Evolutionary conservation across 371 early-diverging fungal species (phyloP).

Genomic region (Apophysomyces sp.): DNA sequence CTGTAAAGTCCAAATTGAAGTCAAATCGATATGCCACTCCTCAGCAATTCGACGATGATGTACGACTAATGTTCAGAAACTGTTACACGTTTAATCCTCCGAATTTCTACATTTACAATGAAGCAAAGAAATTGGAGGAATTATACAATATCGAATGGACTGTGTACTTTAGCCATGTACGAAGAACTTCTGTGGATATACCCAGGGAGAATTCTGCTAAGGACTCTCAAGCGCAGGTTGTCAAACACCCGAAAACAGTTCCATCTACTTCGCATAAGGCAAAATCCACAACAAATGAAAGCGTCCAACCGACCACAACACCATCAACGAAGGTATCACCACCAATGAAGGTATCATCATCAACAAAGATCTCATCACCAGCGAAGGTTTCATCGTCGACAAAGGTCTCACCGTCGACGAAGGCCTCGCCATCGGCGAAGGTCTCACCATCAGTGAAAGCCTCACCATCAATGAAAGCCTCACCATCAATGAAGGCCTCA

Average conservation of each 20-base stretch:
- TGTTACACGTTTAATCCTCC: conserved; percentile 75
- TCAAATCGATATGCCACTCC: conserved; percentile 39
- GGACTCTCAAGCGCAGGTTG: neutral
- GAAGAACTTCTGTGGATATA: conserved; percentile 6
- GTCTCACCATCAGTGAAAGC: neutral
- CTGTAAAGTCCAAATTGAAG: conserved; percentile 75
- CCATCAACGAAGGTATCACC: neutral
- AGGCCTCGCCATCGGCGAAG: neutral
- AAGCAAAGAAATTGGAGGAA: conserved; percentile 57
- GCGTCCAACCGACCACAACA: too few species aligned
- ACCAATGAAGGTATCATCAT: neutral
- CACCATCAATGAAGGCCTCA: neutral
- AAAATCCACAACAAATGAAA: neutral
- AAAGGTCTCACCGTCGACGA: too few species aligned
- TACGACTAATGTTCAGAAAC: conserved; percentile 52
- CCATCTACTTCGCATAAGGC: neutral
- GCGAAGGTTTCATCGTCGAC: too few species aligned
- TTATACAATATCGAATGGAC: conserved; percentile 60
- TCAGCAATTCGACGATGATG: conserved; percentile 47
- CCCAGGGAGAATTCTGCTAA: conserved; percentile 16
- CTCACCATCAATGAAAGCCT: neutral
- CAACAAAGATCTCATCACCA: neutral
- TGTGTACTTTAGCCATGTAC: conserved; percentile 35
- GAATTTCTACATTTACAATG: conserved; percentile 72
- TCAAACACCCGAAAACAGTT: conserved; percentile 8